Evolutionary conservation across 805 yeast genomes (phyloP).

Genomic region (Blastobotrys attinorum): DNA sequence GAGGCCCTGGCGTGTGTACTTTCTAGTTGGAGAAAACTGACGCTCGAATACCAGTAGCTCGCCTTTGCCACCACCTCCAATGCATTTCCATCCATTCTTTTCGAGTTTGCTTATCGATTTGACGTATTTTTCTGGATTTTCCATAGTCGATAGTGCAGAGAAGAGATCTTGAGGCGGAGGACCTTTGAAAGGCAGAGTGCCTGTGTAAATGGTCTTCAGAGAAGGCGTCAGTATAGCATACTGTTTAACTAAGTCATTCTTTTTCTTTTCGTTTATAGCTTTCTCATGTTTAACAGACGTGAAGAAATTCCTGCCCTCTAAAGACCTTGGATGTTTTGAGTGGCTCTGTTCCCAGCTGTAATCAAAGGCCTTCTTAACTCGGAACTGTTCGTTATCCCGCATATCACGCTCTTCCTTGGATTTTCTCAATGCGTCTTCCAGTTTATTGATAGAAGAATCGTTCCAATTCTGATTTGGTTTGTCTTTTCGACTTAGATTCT

Average conservation of each 20-base stretch:
- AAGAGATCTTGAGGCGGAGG: slow-evolving; percentile 18
- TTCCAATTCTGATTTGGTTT: too few species aligned
- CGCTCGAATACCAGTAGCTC: slow-evolving; percentile 38
- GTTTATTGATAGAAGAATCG: too few species aligned
- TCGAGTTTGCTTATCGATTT: slow-evolving; percentile 37
- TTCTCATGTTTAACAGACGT: slow-evolving; percentile 23
- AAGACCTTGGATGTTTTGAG: slow-evolving; percentile 30
- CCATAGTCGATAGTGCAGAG: slow-evolving; percentile 15
- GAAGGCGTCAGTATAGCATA: slow-evolving; percentile 20
- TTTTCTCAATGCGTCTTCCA: slow-evolving; percentile 30
- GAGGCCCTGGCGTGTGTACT: slow-evolving; percentile 7
- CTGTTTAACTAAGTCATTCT: slow-evolving; percentile 6
- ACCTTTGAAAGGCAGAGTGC: slow-evolving; percentile 13
- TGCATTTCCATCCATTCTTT: slow-evolving; percentile 42
- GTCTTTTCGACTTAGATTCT: too few species aligned
- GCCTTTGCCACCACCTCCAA: slow-evolving; percentile 40
- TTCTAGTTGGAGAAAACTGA: slow-evolving; percentile 14
- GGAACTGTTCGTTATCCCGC: slow-evolving; percentile 38
- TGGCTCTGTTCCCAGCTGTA: slow-evolving; percentile 36
- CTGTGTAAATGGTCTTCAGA: slow-evolving; percentile 15
- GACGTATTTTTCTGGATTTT: slow-evolving; percentile 16
- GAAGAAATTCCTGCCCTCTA: slow-evolving; percentile 36
- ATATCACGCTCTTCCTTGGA: slow-evolving; percentile 36
- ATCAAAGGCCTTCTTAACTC: slow-evolving; percentile 44
- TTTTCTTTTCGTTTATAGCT: not conserved